phyloP scores from a whole-genome alignment of 1,284 basidiomycete species.

The Microstroma glucosiphilum region DNA sequence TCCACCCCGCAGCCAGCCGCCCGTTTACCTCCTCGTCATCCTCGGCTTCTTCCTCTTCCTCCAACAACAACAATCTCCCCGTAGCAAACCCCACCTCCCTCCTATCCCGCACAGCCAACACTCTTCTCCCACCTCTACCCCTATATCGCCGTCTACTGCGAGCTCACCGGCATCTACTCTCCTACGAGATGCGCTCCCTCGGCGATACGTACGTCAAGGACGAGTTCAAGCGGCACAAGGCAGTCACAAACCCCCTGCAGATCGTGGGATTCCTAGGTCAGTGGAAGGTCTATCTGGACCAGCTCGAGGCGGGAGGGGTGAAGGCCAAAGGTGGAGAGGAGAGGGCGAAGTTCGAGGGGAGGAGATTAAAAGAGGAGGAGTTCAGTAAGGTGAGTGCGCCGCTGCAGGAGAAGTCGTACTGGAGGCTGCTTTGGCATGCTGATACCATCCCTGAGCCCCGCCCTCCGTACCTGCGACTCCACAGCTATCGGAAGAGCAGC shows the following conservation, averaged over 20 bases:
- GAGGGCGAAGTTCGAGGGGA: slow-evolving; percentile 9
- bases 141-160: slow-evolving; percentile 46
- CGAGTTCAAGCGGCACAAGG: slow-evolving; percentile 42
- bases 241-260: slow-evolving; percentile 46
- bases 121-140: slow-evolving; percentile 42
- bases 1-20: too few species aligned
- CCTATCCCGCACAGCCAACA: slow-evolving; percentile 19
- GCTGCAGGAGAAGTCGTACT: too few species aligned
- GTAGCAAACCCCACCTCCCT: neutral
- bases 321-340: slow-evolving; percentile 6
- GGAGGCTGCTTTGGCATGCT: neutral
- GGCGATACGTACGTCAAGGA: slow-evolving; percentile 50
- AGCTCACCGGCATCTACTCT: slow-evolving; percentile 33
- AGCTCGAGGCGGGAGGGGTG: slow-evolving; percentile 30
- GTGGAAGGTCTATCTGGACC: slow-evolving; percentile 50
- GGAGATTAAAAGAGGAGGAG: slow-evolving; percentile 2
- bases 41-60: too few species aligned
- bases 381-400: slow-evolving; percentile 14
- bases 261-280: slow-evolving; percentile 48
- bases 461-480: neutral
- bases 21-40: too few species aligned
- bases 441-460: neutral
- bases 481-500: slow-evolving; percentile 48
- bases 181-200: slow-evolving; percentile 46
- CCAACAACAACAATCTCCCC: neutral